These are phyloP conservation scores for Trichomonas tenax DNA, from an alignment of 208 protist genomes.

Conservation along the genomic window DNA sequence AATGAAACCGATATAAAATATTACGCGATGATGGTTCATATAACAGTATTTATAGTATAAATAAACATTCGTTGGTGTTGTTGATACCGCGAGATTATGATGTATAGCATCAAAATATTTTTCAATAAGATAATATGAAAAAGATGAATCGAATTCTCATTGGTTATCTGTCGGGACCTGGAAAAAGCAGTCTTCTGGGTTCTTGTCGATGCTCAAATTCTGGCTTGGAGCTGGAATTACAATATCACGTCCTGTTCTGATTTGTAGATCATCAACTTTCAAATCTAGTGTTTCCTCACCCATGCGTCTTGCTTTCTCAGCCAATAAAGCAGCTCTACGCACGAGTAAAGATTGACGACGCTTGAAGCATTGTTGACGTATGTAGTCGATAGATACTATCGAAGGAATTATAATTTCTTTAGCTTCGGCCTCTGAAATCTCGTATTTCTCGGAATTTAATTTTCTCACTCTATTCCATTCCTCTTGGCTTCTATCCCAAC, in stretches of 20 bases:
- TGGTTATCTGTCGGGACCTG: neutral
- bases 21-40: too few relatives aligned
- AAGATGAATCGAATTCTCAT: too few relatives aligned
- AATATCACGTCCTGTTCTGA: neutral
- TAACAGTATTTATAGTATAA: too few relatives aligned
- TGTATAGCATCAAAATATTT: too few relatives aligned
- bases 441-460: neutral
- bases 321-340: neutral
- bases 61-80: too few relatives aligned
- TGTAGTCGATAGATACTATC: neutral
- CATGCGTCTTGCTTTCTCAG: neutral
- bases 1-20: too few relatives aligned
- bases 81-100: too few relatives aligned
- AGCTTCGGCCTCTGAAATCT: neutral
- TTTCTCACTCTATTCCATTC: neutral
- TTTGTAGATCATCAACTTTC: neutral
- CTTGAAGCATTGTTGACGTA: neutral
- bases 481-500: neutral
- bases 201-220: neutral
- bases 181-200: neutral
- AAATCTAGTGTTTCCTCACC: neutral
- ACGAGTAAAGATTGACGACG: neutral
- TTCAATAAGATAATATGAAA: too few relatives aligned
- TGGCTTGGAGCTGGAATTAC: neutral
- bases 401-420: neutral